Evolutionary conservation across 257 asterid genomes (phyloP).

Genomic region (Henckelia pumila): DNA sequence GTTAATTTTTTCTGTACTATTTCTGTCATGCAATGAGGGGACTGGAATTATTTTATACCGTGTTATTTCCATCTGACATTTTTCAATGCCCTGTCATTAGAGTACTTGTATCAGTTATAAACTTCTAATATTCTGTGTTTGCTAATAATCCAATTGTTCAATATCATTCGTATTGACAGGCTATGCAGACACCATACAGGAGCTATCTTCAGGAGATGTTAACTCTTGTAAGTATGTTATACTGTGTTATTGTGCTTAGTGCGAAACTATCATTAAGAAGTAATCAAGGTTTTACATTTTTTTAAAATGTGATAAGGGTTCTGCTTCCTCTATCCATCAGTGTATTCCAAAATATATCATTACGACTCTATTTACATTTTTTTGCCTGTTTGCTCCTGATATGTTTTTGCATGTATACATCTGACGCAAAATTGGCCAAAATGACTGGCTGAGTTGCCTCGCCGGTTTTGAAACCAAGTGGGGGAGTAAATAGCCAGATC

Average conservation of each 20-base stretch:
- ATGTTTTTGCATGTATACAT: background rate
- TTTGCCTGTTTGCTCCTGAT: background rate
- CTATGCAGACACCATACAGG: constrained; percentile 86
- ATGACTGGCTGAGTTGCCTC: background rate
- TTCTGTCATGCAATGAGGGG: background rate
- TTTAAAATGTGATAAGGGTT: background rate
- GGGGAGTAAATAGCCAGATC: background rate
- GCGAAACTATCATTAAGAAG: background rate
- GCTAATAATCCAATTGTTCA: background rate
- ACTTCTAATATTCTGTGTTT: background rate
- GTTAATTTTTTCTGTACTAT: too few relatives aligned
- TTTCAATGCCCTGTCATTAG: background rate
- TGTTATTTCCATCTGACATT: background rate
- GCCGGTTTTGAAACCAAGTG: background rate
- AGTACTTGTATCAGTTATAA: too few relatives aligned
- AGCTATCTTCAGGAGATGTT: constrained; percentile 81
- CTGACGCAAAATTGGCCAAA: background rate
- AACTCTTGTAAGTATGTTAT: constrained; percentile 61
- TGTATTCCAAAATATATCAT: too few relatives aligned
- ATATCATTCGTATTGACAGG: constrained; percentile 43
- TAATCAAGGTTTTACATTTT: too few relatives aligned
- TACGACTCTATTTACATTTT: too few relatives aligned
- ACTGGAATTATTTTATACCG: too few relatives aligned
- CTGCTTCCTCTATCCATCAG: background rate
- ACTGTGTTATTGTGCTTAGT: constrained; percentile 1